Percentiles rank a stretch among this genome's conserved stretches.
phyloP scores from a whole-genome alignment of 2,329 filamentous ascomycete species.

The Colletotrichum tropicicola region DNA sequence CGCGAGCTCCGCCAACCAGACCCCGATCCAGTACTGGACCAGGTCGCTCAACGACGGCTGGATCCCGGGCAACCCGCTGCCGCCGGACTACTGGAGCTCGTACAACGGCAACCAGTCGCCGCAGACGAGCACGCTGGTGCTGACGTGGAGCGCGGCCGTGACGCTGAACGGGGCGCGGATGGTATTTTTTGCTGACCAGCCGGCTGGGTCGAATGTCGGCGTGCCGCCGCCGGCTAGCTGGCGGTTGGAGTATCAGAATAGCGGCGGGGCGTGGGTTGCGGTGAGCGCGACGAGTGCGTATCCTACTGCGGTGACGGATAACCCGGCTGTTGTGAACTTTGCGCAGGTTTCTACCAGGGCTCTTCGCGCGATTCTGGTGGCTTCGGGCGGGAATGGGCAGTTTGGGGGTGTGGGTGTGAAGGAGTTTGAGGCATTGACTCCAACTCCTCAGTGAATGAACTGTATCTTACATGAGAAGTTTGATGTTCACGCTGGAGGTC shows the following conservation, averaged over 20 bases:
- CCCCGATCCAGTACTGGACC: slow-evolving; percentile 48
- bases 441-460: background rate
- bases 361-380: slow-evolving; percentile 33
- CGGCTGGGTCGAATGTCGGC: slow-evolving; percentile 38
- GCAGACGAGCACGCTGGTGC: slow-evolving; percentile 37
- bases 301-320: slow-evolving; percentile 36
- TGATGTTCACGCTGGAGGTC: too few species aligned
- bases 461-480: too few species aligned
- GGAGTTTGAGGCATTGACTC: slow-evolving; percentile 13
- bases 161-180: slow-evolving; percentile 40
- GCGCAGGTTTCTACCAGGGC: slow-evolving; percentile 35
- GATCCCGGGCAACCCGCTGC: slow-evolving; percentile 41
- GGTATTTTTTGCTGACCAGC: slow-evolving; percentile 41
- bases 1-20: slow-evolving; percentile 35
- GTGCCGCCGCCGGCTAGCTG: slow-evolving; percentile 40
- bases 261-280: slow-evolving; percentile 30
- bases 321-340: slow-evolving; percentile 38
- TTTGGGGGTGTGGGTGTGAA: slow-evolving; percentile 5
- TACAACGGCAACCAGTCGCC: slow-evolving; percentile 41
- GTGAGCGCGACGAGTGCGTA: slow-evolving; percentile 34
- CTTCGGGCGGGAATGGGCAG: slow-evolving; percentile 30
- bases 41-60: slow-evolving; percentile 42
- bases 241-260: slow-evolving; percentile 36
- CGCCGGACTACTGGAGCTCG: slow-evolving; percentile 47
- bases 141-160: slow-evolving; percentile 40